These are phyloP conservation scores for Sporothrix brunneoviolacea DNA, from an alignment of 2,329 filamentous ascomycete species.

Conservation along the genomic window DNA sequence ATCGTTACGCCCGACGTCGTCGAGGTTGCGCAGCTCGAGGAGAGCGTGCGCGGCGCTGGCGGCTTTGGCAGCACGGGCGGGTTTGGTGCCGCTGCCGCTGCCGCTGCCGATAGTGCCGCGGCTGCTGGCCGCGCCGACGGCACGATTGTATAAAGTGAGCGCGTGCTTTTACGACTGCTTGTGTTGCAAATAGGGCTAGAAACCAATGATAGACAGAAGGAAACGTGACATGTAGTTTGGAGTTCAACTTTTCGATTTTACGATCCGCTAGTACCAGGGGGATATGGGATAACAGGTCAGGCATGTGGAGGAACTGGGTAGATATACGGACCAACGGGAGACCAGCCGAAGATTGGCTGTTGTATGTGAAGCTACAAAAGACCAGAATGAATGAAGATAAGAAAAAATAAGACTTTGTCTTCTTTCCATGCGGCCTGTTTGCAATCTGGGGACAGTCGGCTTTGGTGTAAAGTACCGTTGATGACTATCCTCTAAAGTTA, in stretches of 20 bases:
- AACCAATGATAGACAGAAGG: no score
- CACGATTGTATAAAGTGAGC: neutral
- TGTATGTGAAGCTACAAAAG: constrained; percentile 1
- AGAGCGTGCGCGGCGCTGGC: constrained; percentile 82
- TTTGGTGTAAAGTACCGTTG: no score
- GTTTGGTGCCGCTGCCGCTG: constrained; percentile 9
- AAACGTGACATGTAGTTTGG: no score
- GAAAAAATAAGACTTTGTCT: neutral
- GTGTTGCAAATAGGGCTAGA: no score
- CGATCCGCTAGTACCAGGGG: no score
- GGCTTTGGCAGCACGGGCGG: constrained; percentile 84
- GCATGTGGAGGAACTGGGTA: neutral
- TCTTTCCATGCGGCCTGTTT: no score
- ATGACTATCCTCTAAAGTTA: neutral
- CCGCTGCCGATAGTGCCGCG: no score
- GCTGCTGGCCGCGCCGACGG: no score
- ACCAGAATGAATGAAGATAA: neutral
- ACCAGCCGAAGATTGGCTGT: neutral
- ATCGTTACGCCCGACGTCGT: constrained; percentile 89
- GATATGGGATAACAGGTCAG: no score
- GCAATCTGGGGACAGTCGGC: no score
- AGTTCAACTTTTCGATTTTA: no score
- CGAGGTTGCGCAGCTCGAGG: constrained; percentile 83
- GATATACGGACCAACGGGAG: neutral
- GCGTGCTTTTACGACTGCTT: no score